These are phyloP conservation scores for Phialophora macrospora DNA, from an alignment of 2,329 filamentous ascomycete species.

Conservation along the genomic window DNA sequence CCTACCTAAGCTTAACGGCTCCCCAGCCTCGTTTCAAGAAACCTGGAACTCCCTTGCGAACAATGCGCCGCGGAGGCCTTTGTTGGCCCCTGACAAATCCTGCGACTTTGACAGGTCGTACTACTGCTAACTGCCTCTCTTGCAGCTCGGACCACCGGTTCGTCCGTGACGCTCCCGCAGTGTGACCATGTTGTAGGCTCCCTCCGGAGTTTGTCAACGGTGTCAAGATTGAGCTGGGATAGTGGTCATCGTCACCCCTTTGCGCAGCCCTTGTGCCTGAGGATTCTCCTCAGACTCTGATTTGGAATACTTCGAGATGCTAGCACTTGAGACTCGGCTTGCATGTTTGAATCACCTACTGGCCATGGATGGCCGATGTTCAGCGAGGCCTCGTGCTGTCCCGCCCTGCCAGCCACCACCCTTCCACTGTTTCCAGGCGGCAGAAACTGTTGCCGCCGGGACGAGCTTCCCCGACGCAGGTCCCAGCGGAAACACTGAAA, in stretches of 20 bases:
- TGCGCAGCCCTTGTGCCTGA: slow-evolving; percentile 7
- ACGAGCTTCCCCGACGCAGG: slow-evolving; percentile 36
- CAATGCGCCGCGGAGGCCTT: slow-evolving; percentile 7
- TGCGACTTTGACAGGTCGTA: slow-evolving; percentile 33
- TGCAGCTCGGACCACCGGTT: slow-evolving; percentile 38
- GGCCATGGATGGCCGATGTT: slow-evolving; percentile 14
- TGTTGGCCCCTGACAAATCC: slow-evolving; percentile 34
- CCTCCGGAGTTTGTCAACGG: slow-evolving; percentile 11
- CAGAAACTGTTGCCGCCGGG: slow-evolving; percentile 24
- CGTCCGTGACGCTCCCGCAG: slow-evolving; percentile 23
- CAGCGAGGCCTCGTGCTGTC: slow-evolving; percentile 19
- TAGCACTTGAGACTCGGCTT: slow-evolving; percentile 13
- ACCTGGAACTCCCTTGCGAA: slow-evolving; percentile 9
- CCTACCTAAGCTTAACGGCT: slow-evolving; percentile 5
- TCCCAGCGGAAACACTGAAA: slow-evolving; percentile 20
- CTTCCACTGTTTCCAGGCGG: slow-evolving; percentile 22
- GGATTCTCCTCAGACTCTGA: slow-evolving; percentile 5
- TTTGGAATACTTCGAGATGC: slow-evolving; percentile 31
- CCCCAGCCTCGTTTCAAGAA: slow-evolving; percentile 17
- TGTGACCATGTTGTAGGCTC: slow-evolving; percentile 21
- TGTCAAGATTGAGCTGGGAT: neutral
- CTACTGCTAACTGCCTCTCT: slow-evolving; percentile 26
- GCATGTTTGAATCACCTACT: slow-evolving; percentile 11
- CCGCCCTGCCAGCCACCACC: slow-evolving; percentile 18
- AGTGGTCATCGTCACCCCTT: neutral